phyloP scores from a whole-genome alignment of 208 protist species.

The Acanthamoeba sp. region DNA sequence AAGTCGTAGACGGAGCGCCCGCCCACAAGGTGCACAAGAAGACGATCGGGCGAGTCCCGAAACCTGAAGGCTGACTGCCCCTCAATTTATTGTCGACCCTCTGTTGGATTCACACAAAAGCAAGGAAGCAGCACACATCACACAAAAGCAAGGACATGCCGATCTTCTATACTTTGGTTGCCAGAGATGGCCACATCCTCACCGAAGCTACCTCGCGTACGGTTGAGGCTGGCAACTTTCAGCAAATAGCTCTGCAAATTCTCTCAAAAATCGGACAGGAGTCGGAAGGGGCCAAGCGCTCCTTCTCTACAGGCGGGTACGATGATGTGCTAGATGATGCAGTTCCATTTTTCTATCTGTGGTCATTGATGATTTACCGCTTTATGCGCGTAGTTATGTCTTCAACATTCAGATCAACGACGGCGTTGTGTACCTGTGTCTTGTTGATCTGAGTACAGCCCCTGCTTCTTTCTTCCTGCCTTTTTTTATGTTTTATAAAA shows the following conservation, averaged over 20 bases:
- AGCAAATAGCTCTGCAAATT: conserved; percentile 17
- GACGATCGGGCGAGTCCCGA: too few species aligned
- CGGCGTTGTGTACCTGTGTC: conserved; percentile 7
- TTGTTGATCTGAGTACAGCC: conserved; percentile 1
- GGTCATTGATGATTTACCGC: neutral
- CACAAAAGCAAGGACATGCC: neutral
- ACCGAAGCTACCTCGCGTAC: neutral
- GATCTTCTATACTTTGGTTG: conserved; percentile 27
- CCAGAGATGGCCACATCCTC: conserved; percentile 15
- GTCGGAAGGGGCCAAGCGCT: conserved; percentile 11
- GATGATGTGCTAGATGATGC: neutral
- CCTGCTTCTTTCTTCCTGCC: too few species aligned
- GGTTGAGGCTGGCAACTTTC: conserved; percentile 62
- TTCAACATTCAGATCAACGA: conserved; percentile 62
- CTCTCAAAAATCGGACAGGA: conserved; percentile 21
- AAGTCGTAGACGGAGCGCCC: too few species aligned
- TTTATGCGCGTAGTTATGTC: neutral
- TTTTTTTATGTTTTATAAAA: neutral
- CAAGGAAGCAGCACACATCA: too few species aligned
- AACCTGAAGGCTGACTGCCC: too few species aligned
- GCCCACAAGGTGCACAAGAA: too few species aligned
- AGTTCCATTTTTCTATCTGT: neutral
- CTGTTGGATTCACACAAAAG: too few species aligned
- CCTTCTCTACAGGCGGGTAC: conserved; percentile 26
- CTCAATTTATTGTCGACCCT: too few species aligned